Evolutionary conservation across 352 stramenopile genomes (phyloP), one percentile per base, ranked within the genome.

Genomic region (Pythium angustatum): DNA sequence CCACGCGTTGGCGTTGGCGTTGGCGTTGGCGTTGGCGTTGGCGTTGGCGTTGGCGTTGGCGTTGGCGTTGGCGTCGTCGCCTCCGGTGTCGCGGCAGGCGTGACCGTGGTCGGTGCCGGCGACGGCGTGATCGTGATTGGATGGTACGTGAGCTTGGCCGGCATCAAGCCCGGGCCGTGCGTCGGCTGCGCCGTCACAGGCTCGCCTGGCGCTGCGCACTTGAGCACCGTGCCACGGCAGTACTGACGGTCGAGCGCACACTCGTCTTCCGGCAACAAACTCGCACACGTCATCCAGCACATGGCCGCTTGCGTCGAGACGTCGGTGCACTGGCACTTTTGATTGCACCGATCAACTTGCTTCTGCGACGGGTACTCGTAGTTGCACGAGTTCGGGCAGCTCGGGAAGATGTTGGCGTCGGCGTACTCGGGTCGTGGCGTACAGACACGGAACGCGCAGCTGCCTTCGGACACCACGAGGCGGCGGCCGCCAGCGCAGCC

Each of bases 201-300:
- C 30, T 60, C 51, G 8, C 41, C 50, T 4, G 38, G 26, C 10
- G 30, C 40, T 21, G 31, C 54, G 45, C 74, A 82, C 17, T 70
- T 63, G 49, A 82, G 70, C 17, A 64, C 69, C 21, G 71, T 59
- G 22, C 69, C 68, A 27, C 65, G 66, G 31, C 76, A 83, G 28
- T 59, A 57, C 44, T 79, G 76, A 21, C 73, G 48, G 67, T 75
- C 58, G 50, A 76, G 49, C 3, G 68, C 45, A 47, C 77, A 83
- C 38, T 71, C 50, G 27, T 40, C 45, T 3, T 51, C 45, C 5
- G 45, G 53, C 28, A 78, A 54, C 19, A 49, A 59, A 51, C 56
- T 58, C 6, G 80, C 72, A 43, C 80, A 89, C 12, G 84, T 58
- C 78, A 87, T 87, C 80, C 80, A 87, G 66, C 78, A 89, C 7